These are phyloP conservation scores for Penicillium oxalicum DNA, from an alignment of 2,329 filamentous ascomycete genomes.

Conservation along the genomic window DNA sequence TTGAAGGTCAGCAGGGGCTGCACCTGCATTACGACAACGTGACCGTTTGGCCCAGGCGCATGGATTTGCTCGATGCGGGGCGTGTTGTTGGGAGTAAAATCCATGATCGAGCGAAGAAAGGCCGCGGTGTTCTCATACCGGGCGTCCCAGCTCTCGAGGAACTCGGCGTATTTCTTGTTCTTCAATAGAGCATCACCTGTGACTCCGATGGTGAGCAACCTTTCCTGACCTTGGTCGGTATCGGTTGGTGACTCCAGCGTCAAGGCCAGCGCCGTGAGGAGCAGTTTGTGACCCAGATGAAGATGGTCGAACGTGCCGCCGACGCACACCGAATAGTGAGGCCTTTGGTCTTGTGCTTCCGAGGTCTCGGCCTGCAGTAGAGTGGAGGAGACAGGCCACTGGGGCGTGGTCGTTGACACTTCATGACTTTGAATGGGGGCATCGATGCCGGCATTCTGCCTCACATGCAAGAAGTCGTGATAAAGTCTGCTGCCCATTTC, in stretches of 20 bases:
- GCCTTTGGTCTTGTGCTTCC: not conserved
- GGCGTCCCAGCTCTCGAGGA: slow-evolving; percentile 72
- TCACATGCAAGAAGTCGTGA: slow-evolving; percentile 33
- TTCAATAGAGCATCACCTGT: slow-evolving; percentile 79
- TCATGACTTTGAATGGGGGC: slow-evolving; percentile 16
- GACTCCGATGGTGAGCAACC: slow-evolving; percentile 72
- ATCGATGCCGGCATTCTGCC: slow-evolving; percentile 18
- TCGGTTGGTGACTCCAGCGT: slow-evolving; percentile 52
- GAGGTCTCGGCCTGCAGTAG: slow-evolving; percentile 20
- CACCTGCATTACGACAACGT: slow-evolving; percentile 43
- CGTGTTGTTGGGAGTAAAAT: slow-evolving; percentile 46
- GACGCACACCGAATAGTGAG: slow-evolving; percentile 63
- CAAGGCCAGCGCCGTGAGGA: slow-evolving; percentile 80
- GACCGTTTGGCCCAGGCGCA: slow-evolving; percentile 35
- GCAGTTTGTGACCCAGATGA: slow-evolving; percentile 90
- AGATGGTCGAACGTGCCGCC: slow-evolving; percentile 96
- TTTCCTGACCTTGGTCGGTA: slow-evolving; percentile 34
- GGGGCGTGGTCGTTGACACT: slow-evolving; percentile 15
- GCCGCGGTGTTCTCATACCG: slow-evolving; percentile 63
- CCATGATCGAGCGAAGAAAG: slow-evolving; percentile 61
- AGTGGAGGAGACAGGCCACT: slow-evolving; percentile 18
- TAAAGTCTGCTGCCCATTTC: slow-evolving; percentile 23
- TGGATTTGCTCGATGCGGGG: slow-evolving; percentile 28
- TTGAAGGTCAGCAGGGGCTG: slow-evolving; percentile 62
- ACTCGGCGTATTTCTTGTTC: slow-evolving; percentile 81